These are phyloP conservation scores for Simplicillium aogashimaense DNA, from an alignment of 2,329 filamentous ascomycete genomes.

Conservation along the genomic window DNA sequence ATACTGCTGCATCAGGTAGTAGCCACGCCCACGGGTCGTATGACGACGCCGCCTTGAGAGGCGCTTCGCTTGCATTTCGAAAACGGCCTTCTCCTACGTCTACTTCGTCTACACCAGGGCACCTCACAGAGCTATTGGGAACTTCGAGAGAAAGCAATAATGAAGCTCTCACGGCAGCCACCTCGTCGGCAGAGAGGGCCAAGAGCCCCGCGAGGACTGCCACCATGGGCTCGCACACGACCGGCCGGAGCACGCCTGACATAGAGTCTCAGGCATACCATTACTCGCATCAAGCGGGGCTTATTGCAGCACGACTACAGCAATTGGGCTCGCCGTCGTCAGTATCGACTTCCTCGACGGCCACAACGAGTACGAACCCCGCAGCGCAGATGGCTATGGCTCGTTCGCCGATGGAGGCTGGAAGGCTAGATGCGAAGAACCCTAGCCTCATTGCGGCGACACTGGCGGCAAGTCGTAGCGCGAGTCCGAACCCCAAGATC, in stretches of 20 bases:
- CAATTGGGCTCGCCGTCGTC: slow-evolving; percentile 11
- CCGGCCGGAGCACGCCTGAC: slow-evolving; percentile 22
- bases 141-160: slow-evolving; percentile 14
- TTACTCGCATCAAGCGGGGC: slow-evolving; percentile 1
- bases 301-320: slow-evolving; percentile 13
- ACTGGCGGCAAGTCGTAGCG: slow-evolving; percentile 44
- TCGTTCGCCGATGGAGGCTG: slow-evolving; percentile 4
- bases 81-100: slow-evolving; percentile 9
- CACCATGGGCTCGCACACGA: slow-evolving; percentile 24
- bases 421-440: slow-evolving; percentile 31
- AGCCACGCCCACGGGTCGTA: slow-evolving; percentile 17
- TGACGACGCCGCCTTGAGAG: slow-evolving; percentile 33
- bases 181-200: slow-evolving; percentile 17
- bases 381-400: background rate
- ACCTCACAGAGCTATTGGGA: too few species aligned
- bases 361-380: background rate
- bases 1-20: slow-evolving; percentile 16
- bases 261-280: slow-evolving; percentile 8
- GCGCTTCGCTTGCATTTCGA: slow-evolving; percentile 44
- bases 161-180: slow-evolving; percentile 34
- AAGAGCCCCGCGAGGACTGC: slow-evolving; percentile 5
- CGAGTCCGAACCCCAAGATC: slow-evolving; percentile 23
- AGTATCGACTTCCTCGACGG: slow-evolving; percentile 7
- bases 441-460: slow-evolving; percentile 48
- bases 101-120: too few species aligned